Evolutionary conservation across 192 early-diverging fungal species (phyloP), one percentile per base, ranked within the genome.

Genomic region (Tieghemiomyces parasiticus): DNA sequence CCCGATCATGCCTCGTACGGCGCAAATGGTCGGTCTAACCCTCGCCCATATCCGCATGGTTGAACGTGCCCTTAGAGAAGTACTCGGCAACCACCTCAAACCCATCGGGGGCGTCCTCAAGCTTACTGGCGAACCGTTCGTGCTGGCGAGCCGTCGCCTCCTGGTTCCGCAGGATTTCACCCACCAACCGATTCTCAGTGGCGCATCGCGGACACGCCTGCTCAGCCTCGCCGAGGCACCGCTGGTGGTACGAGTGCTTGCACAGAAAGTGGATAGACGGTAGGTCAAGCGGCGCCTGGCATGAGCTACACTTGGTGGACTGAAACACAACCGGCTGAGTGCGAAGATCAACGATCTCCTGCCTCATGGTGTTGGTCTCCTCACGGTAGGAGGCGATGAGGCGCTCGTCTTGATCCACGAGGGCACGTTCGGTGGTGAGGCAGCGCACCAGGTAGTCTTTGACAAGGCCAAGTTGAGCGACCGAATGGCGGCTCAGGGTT

Each of bases 261-360:
- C 95, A 99, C 63, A 94, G 65, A 66, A 95, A 99, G 61, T 95
- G 90, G 0, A 99, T 77, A 31, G 85, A 82, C 0, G 95, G 95
- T 58, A 99, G 62, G 55, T 99, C 92, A 33, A 99, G 66, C 47
- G 77, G 79, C 0, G 78, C 77, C 50, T 79, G 78, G 60, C 88
- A 88, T 2, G 70, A 66, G 48, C 75, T 76, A 69, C 89, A 87
- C 60, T 87, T 84, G 47, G 82, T 85, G 63, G 83, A 81, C 66
- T 90, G 86, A 66, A 88, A 90, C 22, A 90, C 67, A 20, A 80
- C 63, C 2, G 69, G 84, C 75, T 75, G 78, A 0, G 71, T 84
- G 63, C 85, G 74, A n/a, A 98, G 65, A 29, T 90, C 89, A 25
- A 85, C 79, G 68, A 97, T 90, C 63, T 90, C 84, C 54, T 78